Evolutionary conservation across 2,329 filamentous ascomycete genomes (phyloP), one percentile per base, ranked within the genome.

Genomic region (Neofusicoccum laricinum): DNA sequence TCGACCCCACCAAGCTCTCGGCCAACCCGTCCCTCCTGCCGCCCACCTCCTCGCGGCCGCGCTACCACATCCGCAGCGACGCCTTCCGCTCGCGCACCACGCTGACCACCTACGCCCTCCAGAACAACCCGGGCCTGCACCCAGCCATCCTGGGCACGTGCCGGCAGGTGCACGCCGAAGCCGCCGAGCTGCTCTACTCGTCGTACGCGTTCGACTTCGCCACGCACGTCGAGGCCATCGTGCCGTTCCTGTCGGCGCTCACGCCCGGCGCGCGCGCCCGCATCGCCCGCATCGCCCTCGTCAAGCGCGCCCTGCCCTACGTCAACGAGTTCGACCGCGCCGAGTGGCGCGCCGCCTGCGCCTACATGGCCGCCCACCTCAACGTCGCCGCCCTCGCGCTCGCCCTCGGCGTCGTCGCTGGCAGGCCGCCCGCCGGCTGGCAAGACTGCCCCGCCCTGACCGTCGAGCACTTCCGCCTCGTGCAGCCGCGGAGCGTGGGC

Each of bases 141-240:
- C 71, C 79, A 34, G 69, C 81, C 58, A 76, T 84, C 69, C 76
- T 86, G 79, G 69, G 19, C 8, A 78, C 77, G 19, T 82, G 78
- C 69, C 77, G 77, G 45, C 78, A 78, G 62, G 77, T 87, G 58
- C 79, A 88, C 71, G 76, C 79, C 65, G 86, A 89, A 71, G 82
- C 84, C n/a, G 76, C 82, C 3, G 79, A 83, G 64, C 71, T 85
- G 15, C 76, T 89, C 3, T 89, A 89, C 73, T 78, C 77, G 7
- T 76, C 72, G 63, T 84, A 87, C 71, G 77, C 77, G 0, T 88
- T 89, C 72, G 82, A 84, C 69, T 89, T 89, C 71, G 83, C 82
- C 66, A 79, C 80, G 53, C 80, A 86, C 73, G 78, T 89, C 67
- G 86, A 89, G 73, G 85, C 86, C 15, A 80, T 86, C 5, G 79